Evolutionary conservation across 805 yeast species (phyloP).

Genomic region (Torulaspora microellipsoides): DNA sequence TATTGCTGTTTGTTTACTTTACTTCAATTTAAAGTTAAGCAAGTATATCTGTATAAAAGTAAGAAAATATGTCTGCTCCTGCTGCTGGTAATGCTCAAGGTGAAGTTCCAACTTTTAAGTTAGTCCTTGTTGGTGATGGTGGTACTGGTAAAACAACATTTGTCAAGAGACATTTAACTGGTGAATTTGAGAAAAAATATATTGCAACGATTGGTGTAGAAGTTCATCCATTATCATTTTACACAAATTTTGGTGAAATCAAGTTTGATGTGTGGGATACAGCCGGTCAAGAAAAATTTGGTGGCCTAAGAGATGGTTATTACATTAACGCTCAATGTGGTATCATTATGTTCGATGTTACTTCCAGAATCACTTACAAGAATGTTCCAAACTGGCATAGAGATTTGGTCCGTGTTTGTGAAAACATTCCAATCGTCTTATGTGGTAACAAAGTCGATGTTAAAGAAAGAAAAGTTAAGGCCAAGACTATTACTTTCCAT

Average conservation of each 20-base stretch:
- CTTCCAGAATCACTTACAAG: slow-evolving; percentile 98
- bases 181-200: slow-evolving; percentile 98
- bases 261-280: slow-evolving; percentile 99
- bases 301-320: slow-evolving; percentile 99
- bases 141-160: slow-evolving; percentile 99
- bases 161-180: slow-evolving; percentile 98
- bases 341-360: slow-evolving; percentile 99
- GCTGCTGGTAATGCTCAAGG: slow-evolving; percentile 14
- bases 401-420: slow-evolving; percentile 99
- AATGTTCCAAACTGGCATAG: slow-evolving; percentile 99
- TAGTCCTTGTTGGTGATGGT: slow-evolving; percentile 99
- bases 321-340: slow-evolving; percentile 99
- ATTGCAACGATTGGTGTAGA: slow-evolving; percentile 99
- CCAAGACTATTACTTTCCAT: slow-evolving; percentile 99
- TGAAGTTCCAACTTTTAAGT: slow-evolving; percentile 94
- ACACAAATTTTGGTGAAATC: slow-evolving; percentile 97
- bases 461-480: slow-evolving; percentile 99
- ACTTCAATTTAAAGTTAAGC: too few relatives aligned
- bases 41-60: too few relatives aligned
- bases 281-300: slow-evolving; percentile 99
- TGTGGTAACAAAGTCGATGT: slow-evolving; percentile 99
- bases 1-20: too few relatives aligned
- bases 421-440: slow-evolving; percentile 97
- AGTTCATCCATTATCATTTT: slow-evolving; percentile 97
- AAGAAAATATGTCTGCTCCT: slow-evolving; percentile 46